Percentiles rank a stretch among this genome's conserved stretches.
Evolutionary conservation across 768 basidiomycete species (phyloP).

Genomic region (Xerocomellus intermedius): DNA sequence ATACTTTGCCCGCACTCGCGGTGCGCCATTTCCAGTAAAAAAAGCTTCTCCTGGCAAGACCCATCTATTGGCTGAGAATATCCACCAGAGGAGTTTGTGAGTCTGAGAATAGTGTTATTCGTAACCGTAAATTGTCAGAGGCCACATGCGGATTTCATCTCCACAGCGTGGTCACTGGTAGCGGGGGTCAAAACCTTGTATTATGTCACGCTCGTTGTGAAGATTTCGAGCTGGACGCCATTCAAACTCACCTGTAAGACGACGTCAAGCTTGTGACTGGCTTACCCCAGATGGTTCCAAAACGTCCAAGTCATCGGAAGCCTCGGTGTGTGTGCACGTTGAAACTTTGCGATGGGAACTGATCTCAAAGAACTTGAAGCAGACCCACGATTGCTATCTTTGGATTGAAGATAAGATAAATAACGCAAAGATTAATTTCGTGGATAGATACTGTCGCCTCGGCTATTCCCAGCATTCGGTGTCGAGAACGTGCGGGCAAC

Average conservation of each 20-base stretch:
- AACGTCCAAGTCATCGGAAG: neutral
- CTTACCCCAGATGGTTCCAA: neutral
- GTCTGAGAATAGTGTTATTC: conserved; percentile 3
- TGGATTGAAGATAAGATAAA: neutral
- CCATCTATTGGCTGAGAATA: neutral
- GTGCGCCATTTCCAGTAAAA: neutral
- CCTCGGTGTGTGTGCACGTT: neutral
- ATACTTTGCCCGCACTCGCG: neutral
- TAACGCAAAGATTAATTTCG: conserved; percentile 1
- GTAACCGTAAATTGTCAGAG: conserved; percentile 1
- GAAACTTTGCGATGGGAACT: conserved; percentile 8
- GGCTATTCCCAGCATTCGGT: conserved; percentile 2
- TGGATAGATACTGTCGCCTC: neutral
- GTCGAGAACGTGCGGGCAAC: conserved; percentile 7
- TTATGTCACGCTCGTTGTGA: conserved; percentile 5
- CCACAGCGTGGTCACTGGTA: neutral
- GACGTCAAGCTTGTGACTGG: neutral
- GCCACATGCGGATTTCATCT: conserved; percentile 7
- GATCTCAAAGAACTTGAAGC: neutral
- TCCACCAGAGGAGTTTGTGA: conserved; percentile 4
- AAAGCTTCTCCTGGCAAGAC: neutral
- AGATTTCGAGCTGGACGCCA: neutral
- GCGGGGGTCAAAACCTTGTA: neutral
- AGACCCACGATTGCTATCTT: conserved; percentile 17
- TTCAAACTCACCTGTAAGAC: neutral